Conservation (phyloP, 768 basidiomycete genomes). For the Fistulinella prunicolor region DNA sequence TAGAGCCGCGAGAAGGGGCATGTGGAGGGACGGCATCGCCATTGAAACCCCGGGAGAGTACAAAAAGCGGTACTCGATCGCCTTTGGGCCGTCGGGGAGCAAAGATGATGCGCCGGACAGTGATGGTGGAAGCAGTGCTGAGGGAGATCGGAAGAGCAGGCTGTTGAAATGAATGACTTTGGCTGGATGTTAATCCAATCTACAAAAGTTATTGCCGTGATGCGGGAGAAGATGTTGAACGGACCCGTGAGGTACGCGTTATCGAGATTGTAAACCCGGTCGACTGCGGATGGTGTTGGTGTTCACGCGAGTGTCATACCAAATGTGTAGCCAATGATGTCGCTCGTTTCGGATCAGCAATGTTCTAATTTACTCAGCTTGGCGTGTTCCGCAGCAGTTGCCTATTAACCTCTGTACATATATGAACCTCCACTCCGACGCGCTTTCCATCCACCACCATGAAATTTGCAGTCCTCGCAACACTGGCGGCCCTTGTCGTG, state of each 20-base stretch:
- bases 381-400: conserved; percentile 20
- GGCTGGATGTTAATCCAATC: no score
- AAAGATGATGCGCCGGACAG: background rate
- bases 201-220: no score
- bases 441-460: no score
- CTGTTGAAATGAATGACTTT: no score
- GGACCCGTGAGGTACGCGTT: no score
- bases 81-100: conserved; percentile 5
- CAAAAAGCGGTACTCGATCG: conserved; percentile 59
- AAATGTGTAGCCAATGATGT: no score
- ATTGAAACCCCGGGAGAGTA: conserved; percentile 77
- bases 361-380: no score
- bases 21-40: conserved; percentile 60
- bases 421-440: background rate
- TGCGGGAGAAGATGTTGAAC: no score
- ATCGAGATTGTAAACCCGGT: no score
- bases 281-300: background rate
- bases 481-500: conserved; percentile 6
- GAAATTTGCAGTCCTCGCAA: conserved; percentile 9
- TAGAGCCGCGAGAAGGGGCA: conserved; percentile 63
- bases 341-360: no score
- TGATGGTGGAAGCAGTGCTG: background rate
- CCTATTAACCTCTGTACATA: background rate
- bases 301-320: no score
- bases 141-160: background rate